These are phyloP conservation scores for Micromonas pusilla DNA, from an alignment of 139 green algal species.

Conservation along the genomic window DNA sequence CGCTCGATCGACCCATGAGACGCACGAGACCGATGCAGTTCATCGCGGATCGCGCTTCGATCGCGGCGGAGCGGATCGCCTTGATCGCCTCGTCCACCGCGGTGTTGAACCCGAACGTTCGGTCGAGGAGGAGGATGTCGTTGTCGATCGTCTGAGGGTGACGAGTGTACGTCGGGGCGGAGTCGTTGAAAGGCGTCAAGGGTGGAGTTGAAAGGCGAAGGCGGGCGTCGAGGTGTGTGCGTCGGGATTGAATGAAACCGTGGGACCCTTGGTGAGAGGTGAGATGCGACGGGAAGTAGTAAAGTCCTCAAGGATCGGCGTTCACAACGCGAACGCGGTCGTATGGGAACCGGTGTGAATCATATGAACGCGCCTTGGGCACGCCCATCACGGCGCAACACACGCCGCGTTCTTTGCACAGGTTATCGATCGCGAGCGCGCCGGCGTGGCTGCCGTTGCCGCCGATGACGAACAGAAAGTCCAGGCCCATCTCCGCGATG, in stretches of 20 bases:
- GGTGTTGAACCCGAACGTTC: conserved; percentile 78
- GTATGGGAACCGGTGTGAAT: too few relatives aligned
- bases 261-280: too few relatives aligned
- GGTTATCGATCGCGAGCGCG: conserved; percentile 45
- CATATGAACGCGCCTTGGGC: conserved; percentile 81
- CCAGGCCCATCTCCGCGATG: conserved; percentile 89
- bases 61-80: conserved; percentile 83
- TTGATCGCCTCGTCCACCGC: conserved; percentile 92
- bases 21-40: conserved; percentile 92
- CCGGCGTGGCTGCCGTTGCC: conserved; percentile 79
- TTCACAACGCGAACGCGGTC: too few relatives aligned
- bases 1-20: conserved; percentile 91
- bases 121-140: conserved; percentile 81
- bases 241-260: too few relatives aligned
- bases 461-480: conserved; percentile 93
- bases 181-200: too few relatives aligned
- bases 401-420: conserved; percentile 20
- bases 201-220: too few relatives aligned
- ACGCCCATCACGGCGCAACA: conserved; percentile 54
- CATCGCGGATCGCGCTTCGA: conserved; percentile 74
- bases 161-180: too few relatives aligned
- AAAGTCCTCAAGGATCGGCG: too few relatives aligned
- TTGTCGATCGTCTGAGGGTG: conserved; percentile 99
- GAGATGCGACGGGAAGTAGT: too few relatives aligned
- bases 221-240: too few relatives aligned